Conservation (phyloP, 2,329 filamentous ascomycete species). For the Neurospora crassa region DNA sequence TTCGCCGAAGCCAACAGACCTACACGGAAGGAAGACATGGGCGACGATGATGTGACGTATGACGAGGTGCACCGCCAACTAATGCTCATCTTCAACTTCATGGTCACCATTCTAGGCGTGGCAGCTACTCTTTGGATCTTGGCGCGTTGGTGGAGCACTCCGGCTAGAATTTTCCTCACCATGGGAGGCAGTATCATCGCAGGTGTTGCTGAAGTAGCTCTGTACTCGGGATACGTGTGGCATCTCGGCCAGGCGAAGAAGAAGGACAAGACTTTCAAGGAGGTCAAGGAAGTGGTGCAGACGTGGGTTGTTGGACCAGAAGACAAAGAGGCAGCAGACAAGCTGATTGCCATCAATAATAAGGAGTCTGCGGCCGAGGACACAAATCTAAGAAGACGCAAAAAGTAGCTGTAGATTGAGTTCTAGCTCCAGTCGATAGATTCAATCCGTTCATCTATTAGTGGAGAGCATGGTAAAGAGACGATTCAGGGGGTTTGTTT, state of each 20-base stretch:
- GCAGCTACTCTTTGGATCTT: constrained; percentile 70
- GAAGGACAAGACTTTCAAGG: constrained; percentile 41
- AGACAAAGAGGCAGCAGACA: constrained; percentile 12
- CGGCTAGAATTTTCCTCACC: constrained; percentile 59
- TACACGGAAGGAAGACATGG: constrained; percentile 33
- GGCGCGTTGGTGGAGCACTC: constrained; percentile 65
- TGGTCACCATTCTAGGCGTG: constrained; percentile 75
- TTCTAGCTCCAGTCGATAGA: background rate
- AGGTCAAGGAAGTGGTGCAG: constrained; percentile 59
- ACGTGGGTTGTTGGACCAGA: constrained; percentile 56
- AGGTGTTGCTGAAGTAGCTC: constrained; percentile 65
- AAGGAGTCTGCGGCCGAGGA: background rate
- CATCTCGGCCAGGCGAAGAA: constrained; percentile 59
- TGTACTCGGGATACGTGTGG: constrained; percentile 68
- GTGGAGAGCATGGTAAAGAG: background rate
- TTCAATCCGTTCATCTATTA: background rate
- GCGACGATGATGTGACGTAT: constrained; percentile 54
- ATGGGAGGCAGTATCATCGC: constrained; percentile 62
- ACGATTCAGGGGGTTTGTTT: background rate
- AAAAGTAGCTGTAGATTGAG: constrained; percentile 6
- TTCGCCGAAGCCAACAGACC: constrained; percentile 47
- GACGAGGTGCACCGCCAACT: constrained; percentile 72
- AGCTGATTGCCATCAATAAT: constrained; percentile 11
- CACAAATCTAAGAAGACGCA: constrained; percentile 12
- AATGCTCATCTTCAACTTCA: constrained; percentile 78